Base-by-base conservation (phyloP, 441 rosid genomes). In the Geranium incanum region DNA sequence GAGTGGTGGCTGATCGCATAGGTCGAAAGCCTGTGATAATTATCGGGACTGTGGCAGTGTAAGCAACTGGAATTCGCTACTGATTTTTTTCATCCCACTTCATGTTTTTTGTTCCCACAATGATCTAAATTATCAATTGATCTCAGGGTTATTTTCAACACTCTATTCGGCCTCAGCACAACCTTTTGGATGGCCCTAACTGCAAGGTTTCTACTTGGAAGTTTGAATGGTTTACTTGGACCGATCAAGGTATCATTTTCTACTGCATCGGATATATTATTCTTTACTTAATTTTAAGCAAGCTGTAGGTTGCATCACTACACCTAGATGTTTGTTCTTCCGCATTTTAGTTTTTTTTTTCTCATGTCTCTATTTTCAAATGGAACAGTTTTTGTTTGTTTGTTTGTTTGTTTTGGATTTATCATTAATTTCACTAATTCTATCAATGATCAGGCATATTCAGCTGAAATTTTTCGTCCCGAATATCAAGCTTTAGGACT, bases 111-210 rank as follows among this genome's bases (percentile, higher is more conserved):
- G 45, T 41, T 41, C 11, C 45, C 11, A 8, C 11, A 41, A 41
- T 41, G 45, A 41, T 41, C 45, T 41, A 5, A 41, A 41, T 41
- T 41, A 5, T 41, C 45, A 41, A 41, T 5, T 41, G 45, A 41
- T 50, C 62, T 15, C 8, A 55, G 62, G 62, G 62, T 16, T 4
- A 55, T 55, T 55, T 55, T 55, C 62, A 55, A 16, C 23, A 55
- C 62, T 55, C 62, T 55, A 1, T 55, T 55, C 16, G 62, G 62
- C 62, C 62, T 55, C 5, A 55, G 62, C 62, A 55, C 62, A 55
- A 55, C 1, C 0, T 55, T 55, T 55, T 55, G 62, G 62, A 55
- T 55, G 62, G 62, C 62, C 62, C 1, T 55, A 4, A 5, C 6
- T 3, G 16, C 9, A 6, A 55, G 62, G 23, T 55, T 55, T 4